Base-by-base conservation (phyloP, 2,329 filamentous ascomycete genomes). In the Fusarium proliferatum region DNA sequence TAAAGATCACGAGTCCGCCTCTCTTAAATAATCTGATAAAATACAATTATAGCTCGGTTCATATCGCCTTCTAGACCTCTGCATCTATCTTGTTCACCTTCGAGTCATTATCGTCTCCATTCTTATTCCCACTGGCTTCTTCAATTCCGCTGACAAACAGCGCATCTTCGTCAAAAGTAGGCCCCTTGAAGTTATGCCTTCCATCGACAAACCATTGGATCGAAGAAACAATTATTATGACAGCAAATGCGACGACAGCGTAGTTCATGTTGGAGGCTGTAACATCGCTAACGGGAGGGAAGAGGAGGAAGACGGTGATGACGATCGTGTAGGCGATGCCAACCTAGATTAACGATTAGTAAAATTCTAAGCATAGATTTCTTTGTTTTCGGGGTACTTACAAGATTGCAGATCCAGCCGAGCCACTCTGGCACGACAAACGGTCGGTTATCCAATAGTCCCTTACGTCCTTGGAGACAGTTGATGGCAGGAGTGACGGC, bases 281-380 rank as follows among this genome's bases (percentile, higher is more conserved):
- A 6, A 52, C 49, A 26, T 52, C n/a, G 49, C 49, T 52, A 2
- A 52, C 33, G 3, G 49, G 49, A 26, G 49, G 49, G n/a, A 38
- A 38, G 2, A 52, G 49, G 0, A 52, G 49, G 6, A 52, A 52
- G 33, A 52, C 0, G 8, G 49, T 36, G 17, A 52, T 52, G 9
- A 52, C 49, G 4, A 52, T 36, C 6, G 49, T 52, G n/a, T 52
- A 52, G 17, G 49, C 33, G 0, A 52, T 52, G 0, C 49, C 49
- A 15, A 38, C 49, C 49, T 52, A 9, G 9, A 26, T 11, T 0
- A 1, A 52, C 0, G 4, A 6, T 26, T 4, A 52, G 49, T 11
- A 5, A 36, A 8, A 23, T 7, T 3, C 28, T 0, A 13, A 9
- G 3, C 3, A 8, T 1, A 2, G 3, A 34, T 5, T 4, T 2